Evolutionary conservation across 108 stramenopile species (phyloP).

Genomic region (Cyclostephanos tholiformis): DNA sequence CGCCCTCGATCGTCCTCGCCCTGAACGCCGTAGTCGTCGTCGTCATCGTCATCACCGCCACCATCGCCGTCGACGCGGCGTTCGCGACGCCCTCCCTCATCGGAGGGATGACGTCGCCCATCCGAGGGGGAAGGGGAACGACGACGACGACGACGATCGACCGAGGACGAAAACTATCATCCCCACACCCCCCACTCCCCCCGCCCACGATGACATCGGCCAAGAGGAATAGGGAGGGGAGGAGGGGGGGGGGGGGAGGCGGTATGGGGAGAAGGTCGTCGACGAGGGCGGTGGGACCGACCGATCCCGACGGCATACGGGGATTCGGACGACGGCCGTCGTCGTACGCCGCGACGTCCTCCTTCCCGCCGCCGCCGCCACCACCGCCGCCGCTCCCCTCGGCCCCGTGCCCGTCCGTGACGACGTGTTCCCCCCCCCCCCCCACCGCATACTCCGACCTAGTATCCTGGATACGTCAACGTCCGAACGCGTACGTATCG

Average conservation of each 20-base stretch:
- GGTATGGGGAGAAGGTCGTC: background rate
- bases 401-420: too few relatives aligned
- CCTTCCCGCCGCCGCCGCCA: too few relatives aligned
- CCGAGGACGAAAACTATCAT: background rate
- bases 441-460: constrained; percentile 22
- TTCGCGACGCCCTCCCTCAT: background rate
- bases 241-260: background rate
- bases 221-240: background rate
- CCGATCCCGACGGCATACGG: too few relatives aligned
- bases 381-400: too few relatives aligned
- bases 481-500: constrained; percentile 30
- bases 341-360: background rate
- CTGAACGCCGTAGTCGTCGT: background rate
- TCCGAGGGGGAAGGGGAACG: too few relatives aligned
- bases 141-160: too few relatives aligned
- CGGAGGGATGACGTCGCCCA: too few relatives aligned
- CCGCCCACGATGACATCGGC: background rate
- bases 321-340: too few relatives aligned
- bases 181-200: background rate
- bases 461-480: constrained; percentile 19
- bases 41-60: background rate
- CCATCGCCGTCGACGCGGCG: background rate
- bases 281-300: too few relatives aligned
- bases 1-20: background rate
- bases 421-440: too few relatives aligned